Evolutionary conservation across 208 protist genomes (phyloP), one percentile per base, ranked within the genome.

Genomic region (Phytomonas sp.): DNA sequence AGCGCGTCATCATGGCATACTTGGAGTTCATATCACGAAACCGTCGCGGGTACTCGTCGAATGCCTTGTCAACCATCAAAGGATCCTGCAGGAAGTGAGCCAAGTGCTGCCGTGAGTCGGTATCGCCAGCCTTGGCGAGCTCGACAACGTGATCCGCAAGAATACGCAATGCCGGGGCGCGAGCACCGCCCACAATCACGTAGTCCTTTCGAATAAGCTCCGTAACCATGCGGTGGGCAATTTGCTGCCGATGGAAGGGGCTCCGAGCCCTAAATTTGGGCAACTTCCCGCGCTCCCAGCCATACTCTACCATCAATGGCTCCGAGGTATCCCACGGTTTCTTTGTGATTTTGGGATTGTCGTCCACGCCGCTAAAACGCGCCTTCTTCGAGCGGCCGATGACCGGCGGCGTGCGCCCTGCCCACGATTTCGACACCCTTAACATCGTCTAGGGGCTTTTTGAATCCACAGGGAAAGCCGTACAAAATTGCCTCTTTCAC

Each of bases 61-160:
- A 96, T 2, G 91, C 91, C 78, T 96, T 96, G 70, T 96, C 91
- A 5, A 96, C 91, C 87, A 96, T 91, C 30, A 94, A 78, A 23
- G 88, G 88, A 66, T 96, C 91, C 23, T 91, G 84, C 59, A 96
- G 81, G 62, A 94, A 96, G 79, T 94, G 86, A 9, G 91, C 91
- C 5, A 96, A 73, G 37, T 96, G 88, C 76, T 96, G 91, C 3
- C 91, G 88, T 6, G 88, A 93, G 73, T 94, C 81, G 0, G 91
- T 96, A 72, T 94, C 88, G 46, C 91, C 91, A 2, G 83, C 81
- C 77, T 96, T 96, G 51, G 91, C 82, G 36, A 96, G 80, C 74
- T 94, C 88, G 37, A 96, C 88, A 0, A 93, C 91, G 78, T 96
- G 88, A 60, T 94, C 91, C 3, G 87, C 91, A 29, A 94, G 81